phyloP scores from a whole-genome alignment of 1,284 basidiomycete species.

The Cutaneotrichosporon daszewskae region DNA sequence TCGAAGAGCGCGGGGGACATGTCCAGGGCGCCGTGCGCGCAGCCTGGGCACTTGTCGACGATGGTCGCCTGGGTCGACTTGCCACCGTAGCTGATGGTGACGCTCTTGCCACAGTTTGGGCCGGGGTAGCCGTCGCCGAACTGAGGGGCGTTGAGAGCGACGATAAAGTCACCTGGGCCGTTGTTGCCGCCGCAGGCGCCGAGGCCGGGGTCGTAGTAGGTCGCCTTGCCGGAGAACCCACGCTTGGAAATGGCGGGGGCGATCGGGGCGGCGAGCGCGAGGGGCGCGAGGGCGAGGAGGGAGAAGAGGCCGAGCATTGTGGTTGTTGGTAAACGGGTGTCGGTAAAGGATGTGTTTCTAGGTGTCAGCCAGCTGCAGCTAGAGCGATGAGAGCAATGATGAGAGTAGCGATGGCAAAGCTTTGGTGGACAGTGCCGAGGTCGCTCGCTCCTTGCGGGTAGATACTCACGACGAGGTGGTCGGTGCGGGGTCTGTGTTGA shows the following conservation, averaged over 20 bases:
- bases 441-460: too few species aligned
- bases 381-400: too few species aligned
- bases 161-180: slow-evolving; percentile 34
- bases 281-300: background rate
- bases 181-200: slow-evolving; percentile 23
- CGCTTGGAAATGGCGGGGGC: slow-evolving; percentile 10
- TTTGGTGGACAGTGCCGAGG: too few species aligned
- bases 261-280: slow-evolving; percentile 2
- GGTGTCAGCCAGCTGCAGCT: too few species aligned
- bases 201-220: slow-evolving; percentile 22
- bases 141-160: slow-evolving; percentile 44
- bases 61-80: slow-evolving; percentile 60
- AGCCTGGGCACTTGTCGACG: slow-evolving; percentile 55
- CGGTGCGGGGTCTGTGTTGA: too few species aligned
- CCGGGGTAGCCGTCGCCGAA: slow-evolving; percentile 48
- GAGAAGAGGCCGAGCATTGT: slow-evolving; percentile 1
- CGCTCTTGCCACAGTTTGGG: slow-evolving; percentile 57
- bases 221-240: slow-evolving; percentile 16
- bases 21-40: slow-evolving; percentile 62
- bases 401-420: too few species aligned
- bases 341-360: background rate
- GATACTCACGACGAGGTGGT: too few species aligned
- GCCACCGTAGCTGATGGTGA: slow-evolving; percentile 61
- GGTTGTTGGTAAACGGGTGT: background rate
- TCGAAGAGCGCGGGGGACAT: slow-evolving; percentile 67